Conservation (phyloP, 2,329 filamentous ascomycete species). For the Pseudogymnoascus sp. region DNA sequence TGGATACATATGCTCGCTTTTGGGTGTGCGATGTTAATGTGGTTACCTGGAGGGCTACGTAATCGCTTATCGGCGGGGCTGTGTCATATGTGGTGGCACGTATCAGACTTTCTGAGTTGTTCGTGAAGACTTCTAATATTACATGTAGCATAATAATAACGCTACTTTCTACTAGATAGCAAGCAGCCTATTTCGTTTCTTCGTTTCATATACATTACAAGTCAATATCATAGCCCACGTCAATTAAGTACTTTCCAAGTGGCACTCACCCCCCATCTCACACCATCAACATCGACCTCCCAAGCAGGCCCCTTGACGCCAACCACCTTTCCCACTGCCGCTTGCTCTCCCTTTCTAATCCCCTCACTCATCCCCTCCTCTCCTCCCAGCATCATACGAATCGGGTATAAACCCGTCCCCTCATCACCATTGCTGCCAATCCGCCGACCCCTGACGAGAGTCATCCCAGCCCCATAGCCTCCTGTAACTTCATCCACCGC, state of each 20-base stretch:
- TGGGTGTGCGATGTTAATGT: background rate
- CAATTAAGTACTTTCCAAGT: slow-evolving; percentile 27
- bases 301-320: slow-evolving; percentile 29
- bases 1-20: slow-evolving; percentile 6
- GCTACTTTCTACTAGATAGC: background rate
- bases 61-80: slow-evolving; percentile 7
- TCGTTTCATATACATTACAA: background rate
- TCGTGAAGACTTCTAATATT: background rate
- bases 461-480: slow-evolving; percentile 21
- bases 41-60: slow-evolving; percentile 6
- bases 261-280: slow-evolving; percentile 30
- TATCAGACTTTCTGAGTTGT: background rate
- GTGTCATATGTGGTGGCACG: background rate
- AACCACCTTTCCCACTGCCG: slow-evolving; percentile 23
- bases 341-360: slow-evolving; percentile 22
- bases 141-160: background rate
- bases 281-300: slow-evolving; percentile 26
- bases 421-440: slow-evolving; percentile 18
- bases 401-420: background rate
- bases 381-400: slow-evolving; percentile 27
- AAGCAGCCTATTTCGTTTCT: background rate
- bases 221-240: background rate
- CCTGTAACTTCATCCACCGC: slow-evolving; percentile 25
- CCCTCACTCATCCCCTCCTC: slow-evolving; percentile 20
- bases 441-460: slow-evolving; percentile 24